These are phyloP conservation scores for Austroboletus rostrupii DNA, from an alignment of 1,284 basidiomycete species.

Conservation along the genomic window DNA sequence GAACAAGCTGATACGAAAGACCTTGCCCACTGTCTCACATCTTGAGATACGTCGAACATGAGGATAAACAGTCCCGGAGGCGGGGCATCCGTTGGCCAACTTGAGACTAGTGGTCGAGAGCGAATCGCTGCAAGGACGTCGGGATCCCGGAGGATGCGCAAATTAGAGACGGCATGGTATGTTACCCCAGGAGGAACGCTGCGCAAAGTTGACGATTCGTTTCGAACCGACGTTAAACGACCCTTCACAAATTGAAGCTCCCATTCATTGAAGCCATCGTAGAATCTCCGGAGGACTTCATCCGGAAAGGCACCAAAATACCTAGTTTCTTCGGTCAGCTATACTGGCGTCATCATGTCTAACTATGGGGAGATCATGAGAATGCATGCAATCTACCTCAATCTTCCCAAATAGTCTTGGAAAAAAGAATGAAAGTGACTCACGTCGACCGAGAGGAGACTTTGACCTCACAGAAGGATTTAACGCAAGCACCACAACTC, in stretches of 20 bases:
- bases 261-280: slow-evolving; percentile 63
- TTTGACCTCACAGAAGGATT: slow-evolving; percentile 62
- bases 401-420: slow-evolving; percentile 2
- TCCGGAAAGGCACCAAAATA: slow-evolving; percentile 63
- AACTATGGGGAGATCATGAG: slow-evolving; percentile 7
- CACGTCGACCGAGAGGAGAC: slow-evolving; percentile 61
- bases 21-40: slow-evolving; percentile 59
- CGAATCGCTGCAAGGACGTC: slow-evolving; percentile 47
- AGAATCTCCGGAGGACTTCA: slow-evolving; percentile 54
- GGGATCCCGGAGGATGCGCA: slow-evolving; percentile 52
- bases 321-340: slow-evolving; percentile 36
- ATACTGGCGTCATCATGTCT: slow-evolving; percentile 3
- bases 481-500: slow-evolving; percentile 65
- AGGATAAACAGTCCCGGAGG: slow-evolving; percentile 61
- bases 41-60: slow-evolving; percentile 44
- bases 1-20: slow-evolving; percentile 36
- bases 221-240: slow-evolving; percentile 34
- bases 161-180: slow-evolving; percentile 69
- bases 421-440: slow-evolving; percentile 31
- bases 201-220: slow-evolving; percentile 14
- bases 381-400: slow-evolving; percentile 7
- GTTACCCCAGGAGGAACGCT: slow-evolving; percentile 46
- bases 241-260: slow-evolving; percentile 51
- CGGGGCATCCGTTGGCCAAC: slow-evolving; percentile 56
- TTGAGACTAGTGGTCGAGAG: slow-evolving; percentile 37